Base-by-base conservation (phyloP, 352 stramenopile species). In the Aphanomyces cochlioides region DNA sequence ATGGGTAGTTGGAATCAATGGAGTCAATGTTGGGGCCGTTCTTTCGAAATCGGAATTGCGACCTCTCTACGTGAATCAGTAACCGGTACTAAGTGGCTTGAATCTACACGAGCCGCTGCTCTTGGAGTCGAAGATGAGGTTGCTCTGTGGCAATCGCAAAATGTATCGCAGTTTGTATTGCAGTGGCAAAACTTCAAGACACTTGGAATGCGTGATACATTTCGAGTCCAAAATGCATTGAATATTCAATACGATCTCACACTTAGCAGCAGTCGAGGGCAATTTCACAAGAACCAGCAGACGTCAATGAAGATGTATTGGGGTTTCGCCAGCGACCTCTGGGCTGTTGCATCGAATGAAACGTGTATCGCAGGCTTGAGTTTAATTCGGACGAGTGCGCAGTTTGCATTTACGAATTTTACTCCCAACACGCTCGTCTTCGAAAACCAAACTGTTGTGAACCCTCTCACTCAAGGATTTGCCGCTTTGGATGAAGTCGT, bases 291-390 rank as follows among this genome's bases (percentile, higher is more conserved):
- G 4, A 17, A 13, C 13, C 63, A 34, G 37, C 65, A 64, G 13
- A 72, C 65, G 40, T 72, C 47, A 5, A 15, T 66, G n/a, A 50
- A 47, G 10, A 66, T 72, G 47, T 72, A 66, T 37, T 72, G 65
- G 65, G 50, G 45, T 1, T 65, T 65, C 34, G 53, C 53, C 5
- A 66, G 53, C 28, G 65, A 72, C 56, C 45, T 72, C 6, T 72
- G 65, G 65, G 65, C 65, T 39, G 37, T 72, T 6, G 47, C n/a
- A 19, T 53, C 28, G 8, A 65, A 65, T 43, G 41, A 19, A 7
- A 72, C 65, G 12, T 5, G 10, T 6, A 12, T 66, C 3, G n/a
- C 10, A 15, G 65, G 56, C 41, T 10, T 39, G 7, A 66, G 48
- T 17, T 36, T 72, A 6, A 4, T 72, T 36, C 12, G 48, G 7